Evolutionary conservation across 345 rosid species (phyloP), one percentile per base, ranked within the genome.

Genomic region (Anacardium occidentale): DNA sequence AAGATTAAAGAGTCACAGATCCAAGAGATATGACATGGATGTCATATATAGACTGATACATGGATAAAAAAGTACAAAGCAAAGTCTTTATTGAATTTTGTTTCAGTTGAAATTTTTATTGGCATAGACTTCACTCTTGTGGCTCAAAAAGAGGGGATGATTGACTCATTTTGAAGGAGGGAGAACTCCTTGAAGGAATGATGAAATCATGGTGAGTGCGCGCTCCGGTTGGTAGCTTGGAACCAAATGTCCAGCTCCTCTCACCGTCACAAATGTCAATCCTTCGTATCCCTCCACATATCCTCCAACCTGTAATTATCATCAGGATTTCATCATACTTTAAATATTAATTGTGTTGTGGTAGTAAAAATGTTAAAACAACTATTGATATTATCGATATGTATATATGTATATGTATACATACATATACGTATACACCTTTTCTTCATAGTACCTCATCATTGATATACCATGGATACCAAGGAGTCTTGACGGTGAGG

Each of bases 191-290:
- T 42, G 51, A 20, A 74, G 78, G 51, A 78, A 74, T 15, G 75
- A 78, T 13, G 78, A 48, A 12, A 78, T 64, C 78, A 78, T 69
- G 20, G 79, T 45, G 24, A 81, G 74, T 8, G 78, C 73, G 3
- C 83, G 74, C 3, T 24, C 52, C n/a, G 87, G 87, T 37, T 84
- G 87, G 62, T 54, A 44, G 21, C 76, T 72, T 24, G 87, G 83
- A 50, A 78, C 81, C 10, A 50, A 10, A 66, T 81, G 87, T 8
- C 80, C 87, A 3, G 83, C 81, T 5, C 74, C 87, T 75, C 87
- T 76, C 14, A 79, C 84, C 2, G 84, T 76, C 0, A 64, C 81
- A 62, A 83, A 72, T 20, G 79, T 81, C 40, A 81, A 62, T 42
- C 84, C 86, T 42, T 76, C 24, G 29, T 78, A 81, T 2, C 17